Base-by-base conservation (phyloP, 2,329 filamentous ascomycete species). In the Exophiala sp. region DNA sequence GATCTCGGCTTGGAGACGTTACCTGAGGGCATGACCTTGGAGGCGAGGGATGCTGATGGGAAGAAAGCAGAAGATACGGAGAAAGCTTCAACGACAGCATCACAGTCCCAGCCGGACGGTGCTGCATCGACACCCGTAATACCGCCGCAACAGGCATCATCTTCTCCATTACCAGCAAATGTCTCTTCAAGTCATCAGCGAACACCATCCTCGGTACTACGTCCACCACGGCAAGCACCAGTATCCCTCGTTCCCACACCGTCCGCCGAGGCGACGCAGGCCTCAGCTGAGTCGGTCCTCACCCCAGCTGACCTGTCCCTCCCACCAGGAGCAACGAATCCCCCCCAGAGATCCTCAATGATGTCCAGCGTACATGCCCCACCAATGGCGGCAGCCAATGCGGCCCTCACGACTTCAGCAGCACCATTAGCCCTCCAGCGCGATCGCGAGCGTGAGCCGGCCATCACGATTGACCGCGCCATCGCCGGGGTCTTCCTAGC, bases 391-490 rank as follows among this genome's bases (percentile, higher is more conserved):
- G 54, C 59, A 21, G 57, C 59, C 1, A 59, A 53, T 20, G 53
- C 50, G 3, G 54, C 59, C 0, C 21, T 59, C n/a, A 16, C 47
- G n/a, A 47, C 40, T 36, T 35, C 52, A 14, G 51, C 51, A 1
- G 44, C 20, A 24, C 49, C 56, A 2, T 14, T 52, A 24, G 41
- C 40, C 35, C 48, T 44, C 20, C 51, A 40, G 18, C 47, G 54
- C n/a, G 44, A 39, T 29, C 35, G 50, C 10, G 46, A 34, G 2
- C 41, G 53, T 5, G 38, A 57, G 12, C 52, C 48, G 16, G 54
- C 52, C 11, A 49, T 84, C 10, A 95, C 89, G 87, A 77, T 96
- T 14, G 91, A 96, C 69, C 83, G 88, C 59, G 81, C 86, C 35
- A 96, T 96, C 61, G 82, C 86, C 18, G 86, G 83, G 5, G 71